Evolutionary conservation across 345 rosid species (phyloP).

Genomic region (Gossypium turneri): DNA sequence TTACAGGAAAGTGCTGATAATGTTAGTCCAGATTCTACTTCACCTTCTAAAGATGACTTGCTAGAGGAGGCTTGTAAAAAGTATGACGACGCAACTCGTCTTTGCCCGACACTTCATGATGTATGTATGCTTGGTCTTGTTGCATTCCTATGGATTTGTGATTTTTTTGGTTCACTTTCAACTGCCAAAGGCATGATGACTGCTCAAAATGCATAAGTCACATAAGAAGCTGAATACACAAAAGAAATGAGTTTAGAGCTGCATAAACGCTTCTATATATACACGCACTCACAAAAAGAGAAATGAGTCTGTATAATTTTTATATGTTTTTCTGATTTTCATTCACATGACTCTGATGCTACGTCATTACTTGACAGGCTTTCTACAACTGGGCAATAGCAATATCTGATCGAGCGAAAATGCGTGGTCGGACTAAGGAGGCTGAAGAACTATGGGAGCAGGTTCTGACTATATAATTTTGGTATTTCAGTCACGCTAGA

Average conservation of each 20-base stretch:
- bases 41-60: constrained; percentile 94
- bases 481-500: background rate
- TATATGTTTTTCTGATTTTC: background rate
- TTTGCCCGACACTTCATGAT: constrained; percentile 95
- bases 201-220: background rate
- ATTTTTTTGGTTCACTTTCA: constrained; percentile 7
- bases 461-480: constrained; percentile 35
- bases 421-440: constrained; percentile 99
- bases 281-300: background rate
- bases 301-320: background rate
- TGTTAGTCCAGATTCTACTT: constrained; percentile 79
- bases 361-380: constrained; percentile 53
- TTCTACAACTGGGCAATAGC: constrained; percentile 99
- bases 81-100: constrained; percentile 85
- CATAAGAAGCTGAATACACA: background rate
- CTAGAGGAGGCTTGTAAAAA: constrained; percentile 98
- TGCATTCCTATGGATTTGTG: constrained; percentile 7
- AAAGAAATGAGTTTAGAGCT: background rate
- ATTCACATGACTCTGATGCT: constrained; percentile 11
- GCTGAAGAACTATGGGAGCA: constrained; percentile 99
- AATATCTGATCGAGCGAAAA: constrained; percentile 97
- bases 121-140: constrained; percentile 42
- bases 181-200: constrained; percentile 13
- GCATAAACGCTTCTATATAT: background rate
- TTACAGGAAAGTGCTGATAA: constrained; percentile 97